Evolutionary conservation across 306 rosid species (phyloP).

Genomic region (Crotalaria pallida): DNA sequence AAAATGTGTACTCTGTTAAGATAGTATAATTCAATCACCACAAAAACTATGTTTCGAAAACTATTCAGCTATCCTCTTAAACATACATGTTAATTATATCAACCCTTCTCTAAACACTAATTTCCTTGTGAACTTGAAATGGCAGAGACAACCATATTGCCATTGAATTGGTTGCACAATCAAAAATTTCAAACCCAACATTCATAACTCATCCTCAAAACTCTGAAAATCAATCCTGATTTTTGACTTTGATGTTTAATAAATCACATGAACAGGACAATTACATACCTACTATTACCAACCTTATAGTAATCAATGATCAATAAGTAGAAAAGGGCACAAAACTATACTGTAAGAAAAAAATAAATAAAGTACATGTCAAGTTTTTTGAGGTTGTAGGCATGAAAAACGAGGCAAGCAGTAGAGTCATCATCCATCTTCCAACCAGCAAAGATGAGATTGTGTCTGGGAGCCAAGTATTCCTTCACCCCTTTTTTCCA

Average conservation of each 20-base stretch:
- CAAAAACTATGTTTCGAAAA: no score
- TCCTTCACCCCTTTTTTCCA: slow-evolving; percentile 83
- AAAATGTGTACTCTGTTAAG: no score
- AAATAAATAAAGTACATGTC: slow-evolving; percentile 49
- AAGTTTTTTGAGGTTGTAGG: slow-evolving; percentile 70
- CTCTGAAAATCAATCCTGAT: background rate
- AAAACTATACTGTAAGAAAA: background rate
- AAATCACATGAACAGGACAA: background rate
- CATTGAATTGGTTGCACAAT: no score
- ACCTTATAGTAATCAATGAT: background rate
- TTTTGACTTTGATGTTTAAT: background rate
- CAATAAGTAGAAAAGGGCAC: background rate
- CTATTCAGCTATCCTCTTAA: no score
- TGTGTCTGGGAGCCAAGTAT: slow-evolving; percentile 56
- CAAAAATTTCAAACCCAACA: no score
- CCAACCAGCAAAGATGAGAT: slow-evolving; percentile 80
- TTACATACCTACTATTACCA: background rate
- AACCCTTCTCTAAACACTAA: background rate
- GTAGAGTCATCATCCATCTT: slow-evolving; percentile 91
- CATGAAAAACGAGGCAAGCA: slow-evolving; percentile 67
- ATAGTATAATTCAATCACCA: no score
- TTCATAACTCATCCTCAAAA: background rate
- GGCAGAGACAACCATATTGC: background rate
- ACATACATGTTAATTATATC: no score
- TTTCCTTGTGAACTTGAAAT: background rate